Conservation (phyloP, 352 stramenopile genomes). For the Thalassiosira exigua region DNA sequence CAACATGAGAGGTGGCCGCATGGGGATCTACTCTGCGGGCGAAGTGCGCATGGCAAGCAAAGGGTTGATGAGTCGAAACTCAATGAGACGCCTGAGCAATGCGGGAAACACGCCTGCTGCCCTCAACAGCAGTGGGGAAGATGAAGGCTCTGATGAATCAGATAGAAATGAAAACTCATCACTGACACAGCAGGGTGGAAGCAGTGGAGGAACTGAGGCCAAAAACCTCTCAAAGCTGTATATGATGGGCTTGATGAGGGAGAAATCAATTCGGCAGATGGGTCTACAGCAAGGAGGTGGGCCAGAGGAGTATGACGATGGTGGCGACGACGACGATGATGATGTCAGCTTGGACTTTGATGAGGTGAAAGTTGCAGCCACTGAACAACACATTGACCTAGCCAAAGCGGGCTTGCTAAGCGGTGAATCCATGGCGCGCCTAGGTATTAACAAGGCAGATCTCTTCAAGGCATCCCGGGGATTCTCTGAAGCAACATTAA, state of each 20-base stretch:
- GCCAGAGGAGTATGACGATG: not conserved
- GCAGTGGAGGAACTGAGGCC: too few species aligned
- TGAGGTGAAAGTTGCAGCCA: not conserved
- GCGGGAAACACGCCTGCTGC: too few species aligned
- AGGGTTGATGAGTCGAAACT: conserved; percentile 14
- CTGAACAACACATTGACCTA: conserved; percentile 8
- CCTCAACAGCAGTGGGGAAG: too few species aligned
- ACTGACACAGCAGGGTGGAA: too few species aligned
- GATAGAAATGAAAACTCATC: too few species aligned
- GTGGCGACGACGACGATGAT: not conserved
- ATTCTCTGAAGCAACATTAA: too few species aligned
- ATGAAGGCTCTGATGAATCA: too few species aligned
- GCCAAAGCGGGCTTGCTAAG: conserved; percentile 9
- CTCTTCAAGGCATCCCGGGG: conserved; percentile 5
- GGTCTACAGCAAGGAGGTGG: not conserved
- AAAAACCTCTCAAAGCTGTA: too few species aligned
- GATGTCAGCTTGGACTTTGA: conserved; percentile 2
- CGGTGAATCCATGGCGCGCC: not conserved
- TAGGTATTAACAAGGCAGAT: conserved; percentile 12
- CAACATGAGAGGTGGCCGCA: conserved; percentile 3
- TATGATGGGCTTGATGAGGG: not conserved
- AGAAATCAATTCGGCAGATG: not conserved
- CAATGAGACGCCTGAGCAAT: conserved; percentile 3
- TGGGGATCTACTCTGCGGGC: not conserved
- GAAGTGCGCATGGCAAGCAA: conserved; percentile 14